These are phyloP conservation scores for Xerocomus amazonicus DNA, from an alignment of 1,284 basidiomycete genomes.

Conservation along the genomic window DNA sequence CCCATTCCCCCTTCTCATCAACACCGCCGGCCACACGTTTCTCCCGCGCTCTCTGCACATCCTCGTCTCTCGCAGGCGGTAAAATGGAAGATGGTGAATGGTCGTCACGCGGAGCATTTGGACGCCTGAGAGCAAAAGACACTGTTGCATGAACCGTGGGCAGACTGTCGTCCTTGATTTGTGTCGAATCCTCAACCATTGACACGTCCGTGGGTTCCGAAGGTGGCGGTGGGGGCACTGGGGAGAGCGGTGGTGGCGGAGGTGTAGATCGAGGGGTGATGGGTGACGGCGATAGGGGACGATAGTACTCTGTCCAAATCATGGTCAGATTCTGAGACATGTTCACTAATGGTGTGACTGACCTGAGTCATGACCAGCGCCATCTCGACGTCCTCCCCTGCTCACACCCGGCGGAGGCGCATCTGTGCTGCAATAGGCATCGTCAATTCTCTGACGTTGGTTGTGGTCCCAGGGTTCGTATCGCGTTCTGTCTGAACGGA, in stretches of 20 bases:
- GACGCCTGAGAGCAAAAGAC: constrained; percentile 32
- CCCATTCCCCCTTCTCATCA: constrained; percentile 7
- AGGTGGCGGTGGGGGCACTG: constrained; percentile 41
- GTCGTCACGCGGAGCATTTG: constrained; percentile 42
- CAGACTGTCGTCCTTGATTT: constrained; percentile 32
- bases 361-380: constrained; percentile 15
- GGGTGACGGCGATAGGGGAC: constrained; percentile 22
- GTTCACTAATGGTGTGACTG: background rate
- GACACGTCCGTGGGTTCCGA: constrained; percentile 36
- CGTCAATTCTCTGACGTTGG: constrained; percentile 16
- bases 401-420: constrained; percentile 8
- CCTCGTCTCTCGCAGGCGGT: constrained; percentile 24
- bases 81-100: constrained; percentile 44
- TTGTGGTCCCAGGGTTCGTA: constrained; percentile 30
- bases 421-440: constrained; percentile 11
- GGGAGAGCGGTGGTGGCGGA: constrained; percentile 31
- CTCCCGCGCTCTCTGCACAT: constrained; percentile 21
- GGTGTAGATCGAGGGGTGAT: constrained; percentile 23
- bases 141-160: constrained; percentile 32
- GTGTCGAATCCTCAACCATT: constrained; percentile 20
- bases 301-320: constrained; percentile 15
- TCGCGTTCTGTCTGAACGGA: constrained; percentile 31
- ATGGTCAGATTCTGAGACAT: constrained; percentile 1
- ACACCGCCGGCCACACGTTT: constrained; percentile 26
- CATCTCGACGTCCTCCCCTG: constrained; percentile 7